A percentile compares a stretch with the other conserved stretches of the same genome.
Evolutionary conservation across 306 rosid genomes (phyloP).

Genomic region (Vicia villosa): DNA sequence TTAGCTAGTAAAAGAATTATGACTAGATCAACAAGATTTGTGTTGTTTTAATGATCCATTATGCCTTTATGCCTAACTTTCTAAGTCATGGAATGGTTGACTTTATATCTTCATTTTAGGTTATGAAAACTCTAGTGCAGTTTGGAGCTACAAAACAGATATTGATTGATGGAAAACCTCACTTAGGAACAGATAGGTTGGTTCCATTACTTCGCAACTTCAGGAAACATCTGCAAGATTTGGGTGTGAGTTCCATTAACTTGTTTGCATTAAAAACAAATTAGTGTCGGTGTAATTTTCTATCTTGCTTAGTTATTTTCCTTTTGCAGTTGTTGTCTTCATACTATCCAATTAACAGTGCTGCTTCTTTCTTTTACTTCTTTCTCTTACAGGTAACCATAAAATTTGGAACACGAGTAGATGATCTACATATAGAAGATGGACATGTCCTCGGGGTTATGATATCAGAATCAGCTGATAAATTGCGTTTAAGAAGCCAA

Average conservation of each 20-base stretch:
- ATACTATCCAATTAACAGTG: constrained; percentile 22
- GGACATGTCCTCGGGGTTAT: constrained; percentile 65
- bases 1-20: constrained; percentile 11
- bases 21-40: constrained; percentile 10
- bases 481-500: constrained; percentile 51
- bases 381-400: constrained; percentile 65
- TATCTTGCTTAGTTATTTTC: neutral
- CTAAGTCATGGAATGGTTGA: constrained; percentile 28
- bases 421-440: constrained; percentile 70
- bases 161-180: constrained; percentile 89
- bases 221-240: constrained; percentile 71
- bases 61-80: constrained; percentile 14
- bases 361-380: constrained; percentile 32
- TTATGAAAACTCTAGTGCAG: constrained; percentile 86
- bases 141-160: constrained; percentile 91
- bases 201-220: constrained; percentile 91
- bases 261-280: constrained; percentile 33
- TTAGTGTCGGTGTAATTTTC: constrained; percentile 19
- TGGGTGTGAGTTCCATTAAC: constrained; percentile 75
- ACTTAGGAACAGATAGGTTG: constrained; percentile 93
- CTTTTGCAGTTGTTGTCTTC: constrained; percentile 35
- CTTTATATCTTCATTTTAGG: constrained; percentile 53
- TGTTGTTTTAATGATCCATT: neutral
- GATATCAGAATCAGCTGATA: constrained; percentile 73
- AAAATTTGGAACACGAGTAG: constrained; percentile 89